phyloP scores from a whole-genome alignment of 345 rosid genomes.

The Euphorbia tirucalli region DNA sequence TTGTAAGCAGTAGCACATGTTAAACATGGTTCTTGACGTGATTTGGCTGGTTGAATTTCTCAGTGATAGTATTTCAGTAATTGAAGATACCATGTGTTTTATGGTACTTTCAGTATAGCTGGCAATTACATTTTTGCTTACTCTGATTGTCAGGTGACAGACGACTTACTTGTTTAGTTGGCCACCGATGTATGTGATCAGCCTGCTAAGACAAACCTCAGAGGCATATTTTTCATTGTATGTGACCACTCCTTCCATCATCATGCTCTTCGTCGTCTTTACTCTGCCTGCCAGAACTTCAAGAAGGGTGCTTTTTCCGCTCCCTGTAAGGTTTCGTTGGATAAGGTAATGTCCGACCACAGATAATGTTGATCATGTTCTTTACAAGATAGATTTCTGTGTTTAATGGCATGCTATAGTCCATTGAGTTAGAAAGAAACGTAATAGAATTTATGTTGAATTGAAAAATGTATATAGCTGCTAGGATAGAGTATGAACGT shows the following conservation, averaged over 20 bases:
- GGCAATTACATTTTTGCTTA: not conserved
- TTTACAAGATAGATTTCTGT: not conserved
- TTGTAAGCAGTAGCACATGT: too few relatives aligned
- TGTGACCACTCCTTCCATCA: slow-evolving; percentile 25
- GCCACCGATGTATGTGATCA: slow-evolving; percentile 26
- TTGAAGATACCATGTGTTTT: too few relatives aligned
- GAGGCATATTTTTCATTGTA: slow-evolving; percentile 31
- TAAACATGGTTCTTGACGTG: too few relatives aligned
- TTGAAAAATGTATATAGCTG: not conserved
- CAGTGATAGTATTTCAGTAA: too few relatives aligned
- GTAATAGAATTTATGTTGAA: not conserved
- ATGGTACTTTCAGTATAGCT: not conserved
- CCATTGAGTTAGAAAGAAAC: not conserved
- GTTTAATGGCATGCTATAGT: not conserved
- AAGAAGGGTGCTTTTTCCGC: slow-evolving; percentile 37
- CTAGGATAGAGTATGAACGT: not conserved
- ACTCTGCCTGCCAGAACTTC: slow-evolving; percentile 28
- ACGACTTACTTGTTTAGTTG: slow-evolving; percentile 30
- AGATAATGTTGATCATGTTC: not conserved
- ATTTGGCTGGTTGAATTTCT: too few relatives aligned
- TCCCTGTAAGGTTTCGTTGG: slow-evolving; percentile 23
- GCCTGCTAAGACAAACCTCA: slow-evolving; percentile 28
- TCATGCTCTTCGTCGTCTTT: slow-evolving; percentile 11
- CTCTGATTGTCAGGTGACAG: slow-evolving; percentile 4
- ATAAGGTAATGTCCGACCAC: not conserved